Evolutionary conservation across 108 stramenopile genomes (phyloP).

Genomic region (Fistulifera solaris): DNA sequence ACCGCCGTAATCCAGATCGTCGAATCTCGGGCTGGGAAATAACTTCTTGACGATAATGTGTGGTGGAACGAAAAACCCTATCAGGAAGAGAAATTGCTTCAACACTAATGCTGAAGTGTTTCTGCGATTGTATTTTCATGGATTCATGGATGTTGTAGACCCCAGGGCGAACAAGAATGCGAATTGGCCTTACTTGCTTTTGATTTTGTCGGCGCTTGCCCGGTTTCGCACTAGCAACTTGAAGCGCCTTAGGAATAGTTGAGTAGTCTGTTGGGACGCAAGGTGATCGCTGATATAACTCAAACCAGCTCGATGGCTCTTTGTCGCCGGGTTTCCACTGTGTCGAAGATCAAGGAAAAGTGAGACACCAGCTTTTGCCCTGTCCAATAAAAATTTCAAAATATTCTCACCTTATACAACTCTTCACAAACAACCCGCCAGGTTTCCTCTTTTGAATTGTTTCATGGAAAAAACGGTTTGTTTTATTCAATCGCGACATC

Average conservation of each 20-base stretch:
- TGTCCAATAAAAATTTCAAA: slow-evolving; percentile 44
- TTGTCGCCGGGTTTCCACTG: slow-evolving; percentile 60
- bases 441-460: slow-evolving; percentile 36
- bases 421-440: slow-evolving; percentile 73
- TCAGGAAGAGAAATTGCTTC: too few species aligned
- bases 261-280: slow-evolving; percentile 74
- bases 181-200: neutral
- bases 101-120: slow-evolving; percentile 12
- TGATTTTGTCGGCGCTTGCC: too few species aligned
- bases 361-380: slow-evolving; percentile 60
- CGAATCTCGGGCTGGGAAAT: neutral
- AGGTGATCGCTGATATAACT: slow-evolving; percentile 52
- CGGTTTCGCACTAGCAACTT: too few species aligned
- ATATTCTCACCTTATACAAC: slow-evolving; percentile 71
- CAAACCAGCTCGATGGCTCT: slow-evolving; percentile 49
- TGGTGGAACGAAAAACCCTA: too few species aligned
- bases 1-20: slow-evolving; percentile 28
- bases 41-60: too few species aligned
- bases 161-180: slow-evolving; percentile 1
- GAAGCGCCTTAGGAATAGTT: slow-evolving; percentile 42
- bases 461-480: slow-evolving; percentile 47
- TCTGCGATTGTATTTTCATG: slow-evolving; percentile 49
- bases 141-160: slow-evolving; percentile 58
- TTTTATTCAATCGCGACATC: slow-evolving; percentile 22
- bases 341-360: neutral